Base-by-base conservation (phyloP, 495 filamentous ascomycete genomes). In the Daldinia caldariorum region DNA sequence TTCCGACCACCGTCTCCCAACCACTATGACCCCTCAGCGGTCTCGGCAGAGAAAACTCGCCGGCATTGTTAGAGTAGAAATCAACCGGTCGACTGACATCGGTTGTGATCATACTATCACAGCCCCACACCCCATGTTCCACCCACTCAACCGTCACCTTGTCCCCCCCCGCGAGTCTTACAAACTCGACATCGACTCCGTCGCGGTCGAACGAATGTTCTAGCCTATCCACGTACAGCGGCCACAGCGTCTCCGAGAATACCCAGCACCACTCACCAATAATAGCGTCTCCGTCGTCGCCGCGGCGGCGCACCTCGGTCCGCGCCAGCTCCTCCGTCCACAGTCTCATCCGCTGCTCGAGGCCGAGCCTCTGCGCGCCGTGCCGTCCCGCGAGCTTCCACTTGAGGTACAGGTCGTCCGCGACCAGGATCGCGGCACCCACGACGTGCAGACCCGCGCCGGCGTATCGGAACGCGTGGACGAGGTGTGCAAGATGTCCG, bases 401-500 rank as follows among this genome's bases (percentile, higher is more conserved):
- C 53, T 10, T 1, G 0, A 71, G 41, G 38, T 62, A 71, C 0
- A 1, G 0, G 59, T 71, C 59, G 5, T 6, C 31, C 2, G 70
- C 70, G 5, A 67, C 64, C 1, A 67, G 56, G 6, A 72, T 34
- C 16, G 68, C 12, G 16, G 70, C 64, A 6, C 47, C 70, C 26
- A 56, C 57, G 34, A 72, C 9, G 31, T 43, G 6, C 31, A 67
- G 20, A 31, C 51, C 69, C 53, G 16, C 16, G 29, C 65, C 70
- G 16, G 26, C 34, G 55, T 70, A 32, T 3, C 50, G 67, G 56
- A 57, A 55, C 9, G 63, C 67, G 58, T 71, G 67, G 3, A 8
- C 16, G 5, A 74, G 59, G n/a, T 67, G 67, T 4, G 58, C 56
- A 5, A 67, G 63, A 54, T 74, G 71, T 3, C 71, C 71, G 6